Conservation (phyloP, 306 rosid species). For the Cucumis melo region DNA sequence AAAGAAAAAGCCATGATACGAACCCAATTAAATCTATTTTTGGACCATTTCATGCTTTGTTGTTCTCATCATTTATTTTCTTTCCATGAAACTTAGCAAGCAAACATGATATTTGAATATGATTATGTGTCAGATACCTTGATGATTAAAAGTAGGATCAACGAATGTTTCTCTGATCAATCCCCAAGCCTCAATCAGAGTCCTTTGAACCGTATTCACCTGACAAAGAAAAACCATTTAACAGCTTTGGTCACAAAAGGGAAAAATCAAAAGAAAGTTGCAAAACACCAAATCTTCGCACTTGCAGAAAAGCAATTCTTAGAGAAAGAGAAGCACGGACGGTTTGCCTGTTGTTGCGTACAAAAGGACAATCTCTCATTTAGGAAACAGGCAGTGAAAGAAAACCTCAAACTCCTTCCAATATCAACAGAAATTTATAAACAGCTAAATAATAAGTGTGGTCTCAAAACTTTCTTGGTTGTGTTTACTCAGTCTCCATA, state of each 20-base stretch:
- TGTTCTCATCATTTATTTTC: neutral
- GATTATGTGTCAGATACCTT: slow-evolving; percentile 36
- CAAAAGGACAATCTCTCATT: neutral
- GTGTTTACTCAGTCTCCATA: too few species aligned
- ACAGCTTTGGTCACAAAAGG: neutral
- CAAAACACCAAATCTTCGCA: neutral
- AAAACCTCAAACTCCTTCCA: neutral
- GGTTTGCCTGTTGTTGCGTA: neutral
- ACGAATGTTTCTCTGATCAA: slow-evolving; percentile 85
- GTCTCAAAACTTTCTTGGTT: too few species aligned
- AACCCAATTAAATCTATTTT: neutral
- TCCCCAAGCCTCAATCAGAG: slow-evolving; percentile 99
- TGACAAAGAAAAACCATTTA: slow-evolving; percentile 13
- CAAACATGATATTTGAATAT: neutral
- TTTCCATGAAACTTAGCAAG: neutral
- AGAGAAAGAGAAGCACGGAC: neutral
- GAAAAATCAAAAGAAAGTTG: neutral
- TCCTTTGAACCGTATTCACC: slow-evolving; percentile 96
- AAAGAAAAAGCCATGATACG: neutral
- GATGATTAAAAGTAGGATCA: slow-evolving; percentile 91
- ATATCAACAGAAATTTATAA: too few species aligned
- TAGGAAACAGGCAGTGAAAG: neutral
- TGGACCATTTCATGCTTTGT: neutral
- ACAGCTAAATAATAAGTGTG: too few species aligned
- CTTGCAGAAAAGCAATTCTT: neutral